phyloP scores from a whole-genome alignment of 2,329 filamentous ascomycete species.

The Claviceps cyperi region DNA sequence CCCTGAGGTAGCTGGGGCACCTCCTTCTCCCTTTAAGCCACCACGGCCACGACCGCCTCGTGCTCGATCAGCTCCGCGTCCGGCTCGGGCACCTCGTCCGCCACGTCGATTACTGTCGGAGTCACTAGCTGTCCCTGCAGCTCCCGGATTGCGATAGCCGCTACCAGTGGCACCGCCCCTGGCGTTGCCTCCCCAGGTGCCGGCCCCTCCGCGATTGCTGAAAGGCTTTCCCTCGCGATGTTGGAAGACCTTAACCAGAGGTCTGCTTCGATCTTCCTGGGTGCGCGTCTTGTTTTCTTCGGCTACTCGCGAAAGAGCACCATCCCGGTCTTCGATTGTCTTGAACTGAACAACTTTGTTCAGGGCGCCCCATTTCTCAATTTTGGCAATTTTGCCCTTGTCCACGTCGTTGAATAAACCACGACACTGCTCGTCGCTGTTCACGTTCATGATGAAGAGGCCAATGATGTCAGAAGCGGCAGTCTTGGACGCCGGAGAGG shows the following conservation, averaged over 20 bases:
- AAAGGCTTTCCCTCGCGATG: constrained; percentile 46
- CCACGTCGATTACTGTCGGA: constrained; percentile 43
- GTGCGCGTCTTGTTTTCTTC: constrained; percentile 61
- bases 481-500: constrained; percentile 46
- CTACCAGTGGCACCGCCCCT: constrained; percentile 47
- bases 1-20: constrained; percentile 37
- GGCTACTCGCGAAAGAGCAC: constrained; percentile 59
- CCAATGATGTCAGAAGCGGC: constrained; percentile 57
- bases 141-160: constrained; percentile 72
- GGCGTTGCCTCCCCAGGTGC: constrained; percentile 51
- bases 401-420: constrained; percentile 76
- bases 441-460: constrained; percentile 80
- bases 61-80: constrained; percentile 44
- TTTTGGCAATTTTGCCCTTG: constrained; percentile 60
- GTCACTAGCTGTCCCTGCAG: constrained; percentile 63
- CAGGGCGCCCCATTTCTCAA: constrained; percentile 64
- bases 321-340: constrained; percentile 63
- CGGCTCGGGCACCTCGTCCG: constrained; percentile 40
- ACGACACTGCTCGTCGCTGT: constrained; percentile 67
- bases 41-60: constrained; percentile 41
- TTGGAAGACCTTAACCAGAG: constrained; percentile 71
- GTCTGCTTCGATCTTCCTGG: constrained; percentile 60
- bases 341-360: constrained; percentile 83
- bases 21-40: constrained; percentile 44
- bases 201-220: constrained; percentile 47